phyloP scores from a whole-genome alignment of 2,329 filamentous ascomycete genomes.

The Coleophoma cylindrospora region DNA sequence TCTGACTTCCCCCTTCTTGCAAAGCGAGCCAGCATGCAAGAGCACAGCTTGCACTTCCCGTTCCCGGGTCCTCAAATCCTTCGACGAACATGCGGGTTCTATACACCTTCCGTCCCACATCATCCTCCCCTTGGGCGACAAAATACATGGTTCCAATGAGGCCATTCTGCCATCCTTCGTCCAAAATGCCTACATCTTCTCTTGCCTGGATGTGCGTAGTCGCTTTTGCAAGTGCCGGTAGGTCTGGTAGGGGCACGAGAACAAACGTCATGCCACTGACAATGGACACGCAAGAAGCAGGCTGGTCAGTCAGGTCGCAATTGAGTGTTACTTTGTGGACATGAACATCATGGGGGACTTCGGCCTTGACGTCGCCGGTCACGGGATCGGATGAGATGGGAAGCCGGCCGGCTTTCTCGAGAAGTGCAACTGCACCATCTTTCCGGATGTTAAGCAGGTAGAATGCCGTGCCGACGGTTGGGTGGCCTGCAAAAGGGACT shows the following conservation, averaged over 20 bases:
- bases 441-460: constrained; percentile 30
- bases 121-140: constrained; percentile 23
- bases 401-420: constrained; percentile 56
- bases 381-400: constrained; percentile 30
- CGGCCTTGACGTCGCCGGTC: constrained; percentile 48
- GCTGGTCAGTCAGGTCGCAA: constrained; percentile 32
- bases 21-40: constrained; percentile 49
- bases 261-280: constrained; percentile 72
- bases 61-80: constrained; percentile 52
- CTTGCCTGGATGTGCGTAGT: constrained; percentile 27
- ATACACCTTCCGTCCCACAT: constrained; percentile 28
- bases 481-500: constrained; percentile 58
- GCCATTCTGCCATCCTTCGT: constrained; percentile 16
- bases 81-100: constrained; percentile 51
- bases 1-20: constrained; percentile 28
- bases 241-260: constrained; percentile 54
- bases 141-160: constrained; percentile 17
- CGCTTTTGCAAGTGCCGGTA: constrained; percentile 39
- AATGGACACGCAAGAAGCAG: constrained; percentile 49
- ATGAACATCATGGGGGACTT: constrained; percentile 64
- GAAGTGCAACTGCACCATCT: constrained; percentile 27
- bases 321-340: constrained; percentile 37
- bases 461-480: constrained; percentile 51
- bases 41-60: constrained; percentile 57
- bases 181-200: constrained; percentile 15